phyloP scores from a whole-genome alignment of 495 filamentous ascomycete genomes.

The Parathielavia appendiculata region DNA sequence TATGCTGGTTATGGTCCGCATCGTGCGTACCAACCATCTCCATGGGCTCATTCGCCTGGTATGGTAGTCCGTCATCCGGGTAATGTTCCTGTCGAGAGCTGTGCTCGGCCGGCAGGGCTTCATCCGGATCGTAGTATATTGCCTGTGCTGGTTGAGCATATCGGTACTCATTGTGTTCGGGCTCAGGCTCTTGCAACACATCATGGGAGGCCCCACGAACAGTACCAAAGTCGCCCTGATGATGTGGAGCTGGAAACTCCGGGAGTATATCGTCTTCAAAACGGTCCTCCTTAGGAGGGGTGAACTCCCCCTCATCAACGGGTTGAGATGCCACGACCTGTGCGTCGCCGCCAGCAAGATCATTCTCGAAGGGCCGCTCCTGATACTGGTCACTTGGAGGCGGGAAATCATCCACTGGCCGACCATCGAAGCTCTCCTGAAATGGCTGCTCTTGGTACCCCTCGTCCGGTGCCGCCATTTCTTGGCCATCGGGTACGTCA shows the following conservation, averaged over 20 bases:
- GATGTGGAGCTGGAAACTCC: background rate
- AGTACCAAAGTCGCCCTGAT: background rate
- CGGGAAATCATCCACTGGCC: background rate
- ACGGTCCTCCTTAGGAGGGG: background rate
- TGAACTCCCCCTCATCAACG: background rate
- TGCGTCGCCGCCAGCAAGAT: background rate
- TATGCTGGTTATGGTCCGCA: background rate
- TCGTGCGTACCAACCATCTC: background rate
- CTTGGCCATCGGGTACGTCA: background rate
- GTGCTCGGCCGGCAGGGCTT: background rate
- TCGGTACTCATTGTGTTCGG: background rate
- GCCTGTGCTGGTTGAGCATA: background rate
- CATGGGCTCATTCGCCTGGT: slow-evolving; percentile 13
- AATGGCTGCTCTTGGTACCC: background rate
- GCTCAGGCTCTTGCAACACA: background rate
- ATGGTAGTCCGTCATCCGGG: background rate
- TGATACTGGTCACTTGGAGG: background rate
- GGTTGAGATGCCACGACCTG: background rate
- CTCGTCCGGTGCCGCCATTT: background rate
- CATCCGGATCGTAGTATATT: slow-evolving; percentile 2
- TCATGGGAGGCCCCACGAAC: background rate
- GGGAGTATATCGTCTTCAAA: background rate
- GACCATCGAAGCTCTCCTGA: background rate
- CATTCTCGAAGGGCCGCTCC: background rate
- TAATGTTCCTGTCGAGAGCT: background rate